Conservation (phyloP, 164 flowering plant genomes). For the Umbellularia californica region DNA sequence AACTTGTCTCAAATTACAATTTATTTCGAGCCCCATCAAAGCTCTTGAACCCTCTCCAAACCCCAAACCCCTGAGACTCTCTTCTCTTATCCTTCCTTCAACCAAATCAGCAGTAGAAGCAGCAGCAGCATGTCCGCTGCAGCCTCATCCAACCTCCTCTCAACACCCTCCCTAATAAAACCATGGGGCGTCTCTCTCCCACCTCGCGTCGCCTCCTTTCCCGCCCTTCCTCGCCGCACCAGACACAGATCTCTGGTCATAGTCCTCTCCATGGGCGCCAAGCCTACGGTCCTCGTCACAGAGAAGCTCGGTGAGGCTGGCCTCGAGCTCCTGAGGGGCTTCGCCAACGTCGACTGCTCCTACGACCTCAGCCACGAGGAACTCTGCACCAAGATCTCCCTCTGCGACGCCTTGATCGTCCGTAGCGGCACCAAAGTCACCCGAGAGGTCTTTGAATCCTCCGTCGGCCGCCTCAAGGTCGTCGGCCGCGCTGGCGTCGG, state of each 20-base stretch:
- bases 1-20: too few relatives aligned
- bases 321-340: slow-evolving; percentile 47
- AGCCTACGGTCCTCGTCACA: slow-evolving; percentile 74
- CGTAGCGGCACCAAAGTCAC: slow-evolving; percentile 76
- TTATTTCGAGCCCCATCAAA: too few relatives aligned
- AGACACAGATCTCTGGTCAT: slow-evolving; percentile 15
- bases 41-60: too few relatives aligned
- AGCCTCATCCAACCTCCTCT: slow-evolving; percentile 18
- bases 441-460: slow-evolving; percentile 72
- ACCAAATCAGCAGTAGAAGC: not conserved
- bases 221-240: slow-evolving; percentile 21
- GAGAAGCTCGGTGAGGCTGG: slow-evolving; percentile 85
- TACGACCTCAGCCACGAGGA: slow-evolving; percentile 69
- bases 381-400: slow-evolving; percentile 84
- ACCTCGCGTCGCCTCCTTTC: slow-evolving; percentile 14
- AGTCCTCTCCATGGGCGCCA: slow-evolving; percentile 35
- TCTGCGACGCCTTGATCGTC: slow-evolving; percentile 83
- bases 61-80: not conserved
- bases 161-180: slow-evolving; percentile 17
- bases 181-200: slow-evolving; percentile 3
- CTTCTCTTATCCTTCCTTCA: not conserved
- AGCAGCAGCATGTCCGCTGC: slow-evolving; percentile 29
- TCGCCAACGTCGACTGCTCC: slow-evolving; percentile 79
- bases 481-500: slow-evolving; percentile 91
- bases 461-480: slow-evolving; percentile 68